These are phyloP conservation scores for Suhomyces taliae DNA, from an alignment of 1,139 yeast species.

Conservation along the genomic window DNA sequence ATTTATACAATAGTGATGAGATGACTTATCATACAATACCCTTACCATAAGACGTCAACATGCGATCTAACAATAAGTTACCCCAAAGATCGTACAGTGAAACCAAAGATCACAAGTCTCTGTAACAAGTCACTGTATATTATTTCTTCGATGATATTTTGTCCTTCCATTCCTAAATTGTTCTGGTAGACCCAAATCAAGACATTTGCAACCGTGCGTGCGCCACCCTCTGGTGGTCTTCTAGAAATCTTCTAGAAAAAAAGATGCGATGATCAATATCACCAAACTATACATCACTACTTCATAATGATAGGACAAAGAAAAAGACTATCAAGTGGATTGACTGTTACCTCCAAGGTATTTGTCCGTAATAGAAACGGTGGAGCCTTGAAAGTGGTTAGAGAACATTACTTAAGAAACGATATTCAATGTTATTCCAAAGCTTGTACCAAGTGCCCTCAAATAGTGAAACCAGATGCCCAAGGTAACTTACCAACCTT, in stretches of 20 bases:
- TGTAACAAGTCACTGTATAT: too few species aligned
- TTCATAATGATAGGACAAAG: slow-evolving; percentile 27
- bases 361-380: slow-evolving; percentile 91
- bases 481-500: slow-evolving; percentile 53
- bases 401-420: slow-evolving; percentile 89
- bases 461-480: slow-evolving; percentile 55
- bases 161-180: too few species aligned
- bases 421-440: slow-evolving; percentile 90
- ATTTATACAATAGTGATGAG: too few species aligned
- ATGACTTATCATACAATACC: too few species aligned
- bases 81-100: too few species aligned
- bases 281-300: too few species aligned
- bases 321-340: slow-evolving; percentile 54
- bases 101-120: too few species aligned
- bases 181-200: neutral
- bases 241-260: neutral
- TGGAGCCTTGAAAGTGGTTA: slow-evolving; percentile 83
- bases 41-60: too few species aligned
- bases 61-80: too few species aligned
- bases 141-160: too few species aligned
- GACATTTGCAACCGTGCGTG: slow-evolving; percentile 5
- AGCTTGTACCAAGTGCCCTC: slow-evolving; percentile 64
- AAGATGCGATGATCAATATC: slow-evolving; percentile 8
- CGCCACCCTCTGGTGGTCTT: neutral
- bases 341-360: slow-evolving; percentile 83